phyloP scores from a whole-genome alignment of 208 protist genomes.

The Lotmaria passim region DNA sequence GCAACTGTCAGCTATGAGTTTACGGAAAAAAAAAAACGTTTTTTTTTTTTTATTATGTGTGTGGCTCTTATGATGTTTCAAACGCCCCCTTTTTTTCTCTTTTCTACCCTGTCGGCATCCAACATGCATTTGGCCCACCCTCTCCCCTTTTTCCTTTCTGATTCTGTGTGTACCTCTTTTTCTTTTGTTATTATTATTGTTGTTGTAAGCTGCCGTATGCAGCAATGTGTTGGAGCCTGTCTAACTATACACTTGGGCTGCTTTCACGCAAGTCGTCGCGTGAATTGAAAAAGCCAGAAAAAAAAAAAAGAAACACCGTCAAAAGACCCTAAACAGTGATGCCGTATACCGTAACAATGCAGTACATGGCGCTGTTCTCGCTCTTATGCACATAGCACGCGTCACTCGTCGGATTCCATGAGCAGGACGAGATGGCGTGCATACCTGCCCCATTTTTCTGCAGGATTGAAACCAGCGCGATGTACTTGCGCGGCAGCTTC shows the following conservation, averaged over 20 bases:
- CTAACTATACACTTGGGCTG: too few relatives aligned
- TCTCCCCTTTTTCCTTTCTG: background rate
- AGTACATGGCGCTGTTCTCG: slow-evolving; percentile 86
- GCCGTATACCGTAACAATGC: slow-evolving; percentile 88
- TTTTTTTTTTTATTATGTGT: background rate
- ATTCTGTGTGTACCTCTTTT: background rate
- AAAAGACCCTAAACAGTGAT: slow-evolving; percentile 54
- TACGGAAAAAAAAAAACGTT: too few relatives aligned
- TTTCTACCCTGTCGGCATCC: too few relatives aligned
- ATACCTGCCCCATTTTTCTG: slow-evolving; percentile 92
- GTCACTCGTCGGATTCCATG: slow-evolving; percentile 91
- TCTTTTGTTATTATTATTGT: too few relatives aligned
- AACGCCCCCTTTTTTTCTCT: too few relatives aligned
- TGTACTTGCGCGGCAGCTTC: slow-evolving; percentile 92
- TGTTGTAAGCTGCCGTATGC: background rate
- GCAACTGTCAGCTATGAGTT: too few relatives aligned
- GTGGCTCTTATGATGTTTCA: too few relatives aligned
- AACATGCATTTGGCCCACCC: too few relatives aligned
- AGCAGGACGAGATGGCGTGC: slow-evolving; percentile 81
- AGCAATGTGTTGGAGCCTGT: background rate
- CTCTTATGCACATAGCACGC: slow-evolving; percentile 79
- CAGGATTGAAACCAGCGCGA: slow-evolving; percentile 82
- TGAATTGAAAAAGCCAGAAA: too few relatives aligned
- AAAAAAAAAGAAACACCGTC: background rate
- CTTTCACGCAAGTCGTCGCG: too few relatives aligned